Conservation (phyloP, 2,329 filamentous ascomycete genomes). For the Cladophialophora chaetospira region DNA sequence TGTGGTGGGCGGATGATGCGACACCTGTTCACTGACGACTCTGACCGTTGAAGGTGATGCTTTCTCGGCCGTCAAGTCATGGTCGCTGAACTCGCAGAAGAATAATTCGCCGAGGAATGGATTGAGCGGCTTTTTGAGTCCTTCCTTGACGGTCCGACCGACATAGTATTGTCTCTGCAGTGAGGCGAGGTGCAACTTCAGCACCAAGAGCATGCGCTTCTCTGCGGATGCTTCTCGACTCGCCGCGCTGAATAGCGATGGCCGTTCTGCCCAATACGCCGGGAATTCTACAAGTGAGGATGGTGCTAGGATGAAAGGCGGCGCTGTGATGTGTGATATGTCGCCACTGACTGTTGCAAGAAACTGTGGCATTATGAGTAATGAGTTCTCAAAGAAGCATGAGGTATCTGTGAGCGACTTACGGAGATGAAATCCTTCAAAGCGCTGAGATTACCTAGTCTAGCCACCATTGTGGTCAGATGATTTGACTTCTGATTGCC, state of each 20-base stretch:
- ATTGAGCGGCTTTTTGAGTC: constrained; percentile 33
- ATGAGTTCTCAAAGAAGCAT: neutral
- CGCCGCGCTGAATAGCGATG: constrained; percentile 76
- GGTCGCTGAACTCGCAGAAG: constrained; percentile 29
- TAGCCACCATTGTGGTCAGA: constrained; percentile 25
- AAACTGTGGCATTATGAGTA: constrained; percentile 45
- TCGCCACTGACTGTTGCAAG: constrained; percentile 82
- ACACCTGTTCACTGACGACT: constrained; percentile 32
- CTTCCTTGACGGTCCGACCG: constrained; percentile 36
- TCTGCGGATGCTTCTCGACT: constrained; percentile 76
- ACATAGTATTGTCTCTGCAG: constrained; percentile 73
- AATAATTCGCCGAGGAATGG: constrained; percentile 33
- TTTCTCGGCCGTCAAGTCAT: constrained; percentile 24
- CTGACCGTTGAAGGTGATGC: constrained; percentile 24
- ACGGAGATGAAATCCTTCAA: constrained; percentile 37
- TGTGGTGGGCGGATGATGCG: constrained; percentile 33
- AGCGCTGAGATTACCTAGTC: constrained; percentile 32
- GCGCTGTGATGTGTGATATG: constrained; percentile 76
- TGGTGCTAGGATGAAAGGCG: constrained; percentile 32
- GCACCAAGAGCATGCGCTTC: constrained; percentile 78
- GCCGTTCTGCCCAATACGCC: constrained; percentile 80
- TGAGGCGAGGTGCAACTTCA: constrained; percentile 95
- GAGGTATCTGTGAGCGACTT: neutral
- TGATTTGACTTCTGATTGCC: neutral
- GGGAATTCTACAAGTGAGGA: constrained; percentile 31